These are phyloP conservation scores for Phyllosticta citriasiana DNA, from an alignment of 2,329 filamentous ascomycete species.

Conservation along the genomic window DNA sequence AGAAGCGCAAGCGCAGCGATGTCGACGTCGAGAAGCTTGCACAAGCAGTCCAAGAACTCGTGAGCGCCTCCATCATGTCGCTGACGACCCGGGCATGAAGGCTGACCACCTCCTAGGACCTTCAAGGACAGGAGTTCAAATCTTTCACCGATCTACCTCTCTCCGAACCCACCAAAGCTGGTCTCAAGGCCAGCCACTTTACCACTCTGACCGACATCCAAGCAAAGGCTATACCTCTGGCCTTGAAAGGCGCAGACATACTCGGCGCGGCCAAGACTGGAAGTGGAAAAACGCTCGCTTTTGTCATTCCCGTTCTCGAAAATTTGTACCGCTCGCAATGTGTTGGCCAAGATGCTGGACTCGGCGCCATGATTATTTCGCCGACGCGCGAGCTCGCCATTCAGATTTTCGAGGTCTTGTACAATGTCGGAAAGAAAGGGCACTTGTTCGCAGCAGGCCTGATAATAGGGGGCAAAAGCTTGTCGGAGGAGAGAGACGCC, in stretches of 20 bases:
- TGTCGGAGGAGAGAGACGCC: constrained; percentile 79
- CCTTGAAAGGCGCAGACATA: constrained; percentile 76
- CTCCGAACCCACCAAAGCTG: constrained; percentile 66
- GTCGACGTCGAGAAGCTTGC: constrained; percentile 39
- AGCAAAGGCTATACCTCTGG: constrained; percentile 75
- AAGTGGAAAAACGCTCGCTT: constrained; percentile 89
- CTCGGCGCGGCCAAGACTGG: constrained; percentile 93
- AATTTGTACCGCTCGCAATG: constrained; percentile 83
- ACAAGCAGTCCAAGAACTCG: constrained; percentile 33
- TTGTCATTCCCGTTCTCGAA: constrained; percentile 83
- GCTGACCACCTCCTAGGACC: constrained; percentile 40
- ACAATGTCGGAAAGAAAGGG: constrained; percentile 73
- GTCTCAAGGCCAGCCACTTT: constrained; percentile 80
- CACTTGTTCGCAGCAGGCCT: constrained; percentile 88
- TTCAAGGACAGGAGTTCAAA: constrained; percentile 48
- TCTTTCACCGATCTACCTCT: constrained; percentile 79
- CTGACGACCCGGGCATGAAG: not conserved
- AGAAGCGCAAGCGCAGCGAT: constrained; percentile 46
- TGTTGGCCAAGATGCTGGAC: constrained; percentile 74
- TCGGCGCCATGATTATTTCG: constrained; percentile 86
- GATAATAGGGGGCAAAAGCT: constrained; percentile 84
- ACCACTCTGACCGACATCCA: constrained; percentile 88
- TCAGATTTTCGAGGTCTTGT: constrained; percentile 90
- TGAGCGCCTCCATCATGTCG: constrained; percentile 14
- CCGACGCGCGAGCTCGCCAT: constrained; percentile 92